A percentile compares a stretch with the other conserved stretches of the same genome.
Conservation (phyloP, 129 eudicot genomes). For the Arctium minus region DNA sequence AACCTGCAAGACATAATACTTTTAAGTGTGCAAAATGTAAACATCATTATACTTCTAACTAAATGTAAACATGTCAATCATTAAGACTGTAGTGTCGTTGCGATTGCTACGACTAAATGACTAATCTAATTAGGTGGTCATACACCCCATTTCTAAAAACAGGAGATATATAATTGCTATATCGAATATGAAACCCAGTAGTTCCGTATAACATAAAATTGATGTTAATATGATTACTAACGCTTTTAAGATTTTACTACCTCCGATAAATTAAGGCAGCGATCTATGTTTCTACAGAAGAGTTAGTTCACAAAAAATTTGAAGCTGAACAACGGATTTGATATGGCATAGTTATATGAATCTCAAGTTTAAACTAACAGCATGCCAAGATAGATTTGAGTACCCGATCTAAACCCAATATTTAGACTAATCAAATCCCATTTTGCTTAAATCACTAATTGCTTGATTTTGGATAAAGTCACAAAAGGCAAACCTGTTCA, state of each 20-base stretch:
- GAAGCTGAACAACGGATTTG: too few relatives aligned
- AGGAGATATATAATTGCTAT: too few relatives aligned
- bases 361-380: background rate
- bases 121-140: too few relatives aligned
- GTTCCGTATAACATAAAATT: too few relatives aligned
- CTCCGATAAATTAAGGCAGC: background rate
- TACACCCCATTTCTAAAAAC: too few relatives aligned
- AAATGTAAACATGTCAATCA: too few relatives aligned
- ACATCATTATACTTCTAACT: too few relatives aligned
- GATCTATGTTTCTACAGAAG: background rate
- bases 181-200: too few relatives aligned
- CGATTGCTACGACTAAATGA: too few relatives aligned
- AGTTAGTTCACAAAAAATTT: background rate
- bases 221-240: too few relatives aligned
- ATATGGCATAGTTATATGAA: background rate
- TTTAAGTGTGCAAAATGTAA: background rate
- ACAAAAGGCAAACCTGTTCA: background rate
- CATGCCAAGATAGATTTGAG: background rate
- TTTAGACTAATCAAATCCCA: background rate
- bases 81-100: too few relatives aligned
- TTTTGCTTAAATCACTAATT: background rate
- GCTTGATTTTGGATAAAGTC: background rate
- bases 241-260: too few relatives aligned
- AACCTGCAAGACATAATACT: constrained; percentile 17
- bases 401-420: background rate